Evolutionary conservation across 768 basidiomycete species (phyloP), one percentile per base, ranked within the genome.

Genomic region (Amanita subjunquillea): DNA sequence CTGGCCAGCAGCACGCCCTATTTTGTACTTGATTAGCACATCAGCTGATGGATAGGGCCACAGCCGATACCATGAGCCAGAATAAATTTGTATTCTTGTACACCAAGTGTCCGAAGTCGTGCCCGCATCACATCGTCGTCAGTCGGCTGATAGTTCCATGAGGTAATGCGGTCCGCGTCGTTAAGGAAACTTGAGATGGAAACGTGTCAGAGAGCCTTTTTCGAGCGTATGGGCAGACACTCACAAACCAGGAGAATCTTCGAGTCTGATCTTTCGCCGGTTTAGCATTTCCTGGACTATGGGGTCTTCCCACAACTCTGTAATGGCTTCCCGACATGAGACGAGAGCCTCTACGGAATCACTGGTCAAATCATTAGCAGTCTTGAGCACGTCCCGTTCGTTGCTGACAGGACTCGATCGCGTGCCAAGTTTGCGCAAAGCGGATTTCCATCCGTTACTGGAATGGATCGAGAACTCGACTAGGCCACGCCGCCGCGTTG

Each of bases 101-200:
- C 79, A 36, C 87, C 87, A 17, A 87, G 70, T 1, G 89, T 91
- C 46, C 86, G 76, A 43, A 91, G 68, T 22, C 89, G 79, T 25
- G 89, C 89, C 8, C 85, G 79, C 51, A 91, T 76, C 17, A 91
- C 79, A 58, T 91, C 89, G 49, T 84, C 76, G 56, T 87, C 87
- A 2, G 75, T 80, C 1, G 87, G 86, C 56, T 82, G 74, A 60
- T 87, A 90, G 54, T 69, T 71, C n/a, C 68, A 62, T 17, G 72
- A 66, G 12, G 82, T 82, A 49, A 90, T 80, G 37, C 87, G 79
- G 2, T 80, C 77, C 12, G 80, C 69, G 55, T 88, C 85, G 55
- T 80, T 74, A 48, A 90, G 69, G 63, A 87, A 90, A 62, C 87
- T 88, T 56, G 2, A 46, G 36, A 44, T 46, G 25, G 54, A 50